A percentile compares a stretch with the other conserved stretches of the same genome.
phyloP scores from a whole-genome alignment of 2,329 filamentous ascomycete species.

The Sporothrix protearum region DNA sequence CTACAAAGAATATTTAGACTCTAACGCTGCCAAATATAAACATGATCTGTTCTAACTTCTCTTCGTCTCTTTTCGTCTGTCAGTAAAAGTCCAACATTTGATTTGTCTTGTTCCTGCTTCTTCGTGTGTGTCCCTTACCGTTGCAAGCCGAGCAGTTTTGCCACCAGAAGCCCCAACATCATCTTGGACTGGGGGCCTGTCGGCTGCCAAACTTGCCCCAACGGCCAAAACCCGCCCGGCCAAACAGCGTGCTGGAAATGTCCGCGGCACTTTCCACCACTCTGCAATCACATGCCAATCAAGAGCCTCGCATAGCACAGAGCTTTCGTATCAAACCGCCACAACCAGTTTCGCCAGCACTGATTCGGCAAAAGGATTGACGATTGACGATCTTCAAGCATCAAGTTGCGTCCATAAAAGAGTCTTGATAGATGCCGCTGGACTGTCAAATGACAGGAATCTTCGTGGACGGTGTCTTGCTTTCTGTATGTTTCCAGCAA shows the following conservation, averaged over 20 bases:
- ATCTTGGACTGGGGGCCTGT: neutral
- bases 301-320: neutral
- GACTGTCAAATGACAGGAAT: neutral
- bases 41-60: neutral
- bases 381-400: neutral
- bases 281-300: constrained; percentile 14
- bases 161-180: neutral
- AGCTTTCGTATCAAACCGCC: neutral
- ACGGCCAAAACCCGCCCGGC: neutral
- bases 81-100: neutral
- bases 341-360: neutral
- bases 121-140: neutral
- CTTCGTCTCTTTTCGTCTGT: too few relatives aligned
- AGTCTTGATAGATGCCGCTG: neutral
- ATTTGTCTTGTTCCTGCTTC: neutral
- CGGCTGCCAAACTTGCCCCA: neutral
- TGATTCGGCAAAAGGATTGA: neutral
- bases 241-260: constrained; percentile 6
- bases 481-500: neutral
- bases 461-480: too few relatives aligned
- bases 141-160: neutral
- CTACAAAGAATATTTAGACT: too few relatives aligned
- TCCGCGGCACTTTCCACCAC: constrained; percentile 8
- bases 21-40: neutral
- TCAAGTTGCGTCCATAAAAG: neutral